These are phyloP conservation scores for Saccharum officinarum DNA, from an alignment of 176 grass and related monocot species.

Conservation along the genomic window DNA sequence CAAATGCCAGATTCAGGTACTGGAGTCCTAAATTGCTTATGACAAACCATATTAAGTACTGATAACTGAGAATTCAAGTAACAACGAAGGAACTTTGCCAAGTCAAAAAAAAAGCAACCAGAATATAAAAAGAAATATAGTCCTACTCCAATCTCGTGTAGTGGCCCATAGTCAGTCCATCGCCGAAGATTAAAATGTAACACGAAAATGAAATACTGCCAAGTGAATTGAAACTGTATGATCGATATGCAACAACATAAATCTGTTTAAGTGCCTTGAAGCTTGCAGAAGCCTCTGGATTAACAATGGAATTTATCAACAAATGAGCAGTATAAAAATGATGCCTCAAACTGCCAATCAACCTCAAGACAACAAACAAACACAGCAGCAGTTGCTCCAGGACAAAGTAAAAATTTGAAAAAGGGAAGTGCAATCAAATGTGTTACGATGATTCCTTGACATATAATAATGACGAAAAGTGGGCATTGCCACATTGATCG, in stretches of 20 bases:
- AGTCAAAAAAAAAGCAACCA: too few species aligned
- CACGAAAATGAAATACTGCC: neutral
- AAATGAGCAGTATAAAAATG: neutral
- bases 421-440: neutral
- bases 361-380: neutral
- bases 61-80: too few species aligned
- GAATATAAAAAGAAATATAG: too few species aligned
- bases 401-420: neutral
- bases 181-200: too few species aligned
- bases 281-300: neutral
- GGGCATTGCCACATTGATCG: neutral
- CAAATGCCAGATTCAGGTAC: neutral
- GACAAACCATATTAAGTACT: too few species aligned
- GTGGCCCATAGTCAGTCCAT: too few species aligned
- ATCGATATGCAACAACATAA: neutral
- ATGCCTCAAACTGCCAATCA: slow-evolving; percentile 19
- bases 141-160: too few species aligned
- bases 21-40: too few species aligned
- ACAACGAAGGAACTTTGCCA: too few species aligned
- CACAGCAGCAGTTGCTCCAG: neutral
- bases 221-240: neutral
- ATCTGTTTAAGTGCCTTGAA: neutral
- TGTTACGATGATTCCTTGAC: neutral
- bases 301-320: neutral
- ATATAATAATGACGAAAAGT: neutral